These are phyloP conservation scores for Cicer pinnatifidum DNA, from an alignment of 306 rosid genomes.

Conservation along the genomic window DNA sequence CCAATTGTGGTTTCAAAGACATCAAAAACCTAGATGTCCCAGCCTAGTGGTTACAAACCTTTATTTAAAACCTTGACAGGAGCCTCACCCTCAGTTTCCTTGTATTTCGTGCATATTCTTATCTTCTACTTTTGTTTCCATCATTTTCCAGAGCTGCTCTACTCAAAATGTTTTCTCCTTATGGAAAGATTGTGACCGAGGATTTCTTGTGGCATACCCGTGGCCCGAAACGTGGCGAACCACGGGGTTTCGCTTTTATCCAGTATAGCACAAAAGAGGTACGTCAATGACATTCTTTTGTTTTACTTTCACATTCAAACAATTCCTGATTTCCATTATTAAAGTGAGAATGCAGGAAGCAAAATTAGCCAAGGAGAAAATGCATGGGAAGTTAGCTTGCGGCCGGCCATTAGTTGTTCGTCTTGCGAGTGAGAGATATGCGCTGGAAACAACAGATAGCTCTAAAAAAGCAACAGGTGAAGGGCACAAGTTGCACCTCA, in stretches of 20 bases:
- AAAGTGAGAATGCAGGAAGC: constrained; percentile 99
- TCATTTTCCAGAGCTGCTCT: constrained; percentile 70
- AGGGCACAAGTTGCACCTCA: constrained; percentile 54
- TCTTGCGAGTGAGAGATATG: constrained; percentile 65
- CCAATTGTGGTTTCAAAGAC: background rate
- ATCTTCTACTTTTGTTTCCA: constrained; percentile 6
- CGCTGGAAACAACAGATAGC: constrained; percentile 52
- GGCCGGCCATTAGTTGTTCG: constrained; percentile 92
- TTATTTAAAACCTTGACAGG: background rate
- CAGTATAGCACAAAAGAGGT: constrained; percentile 83
- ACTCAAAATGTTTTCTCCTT: constrained; percentile 87
- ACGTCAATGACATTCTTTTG: constrained; percentile 42
- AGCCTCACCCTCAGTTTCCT: background rate
- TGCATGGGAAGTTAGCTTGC: constrained; percentile 89
- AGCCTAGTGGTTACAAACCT: background rate
- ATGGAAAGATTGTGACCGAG: constrained; percentile 81
- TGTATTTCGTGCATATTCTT: constrained; percentile 38
- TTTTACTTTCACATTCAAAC: constrained; percentile 37
- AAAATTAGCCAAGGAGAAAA: constrained; percentile 89
- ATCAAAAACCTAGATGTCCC: background rate
- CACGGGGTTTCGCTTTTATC: constrained; percentile 90
- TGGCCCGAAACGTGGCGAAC: constrained; percentile 87
- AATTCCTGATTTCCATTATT: constrained; percentile 72
- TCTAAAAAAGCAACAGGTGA: constrained; percentile 51
- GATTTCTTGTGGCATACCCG: constrained; percentile 89